These are phyloP conservation scores for Backusella australiensis DNA, from an alignment of 192 early-diverging fungal species.

Conservation along the genomic window DNA sequence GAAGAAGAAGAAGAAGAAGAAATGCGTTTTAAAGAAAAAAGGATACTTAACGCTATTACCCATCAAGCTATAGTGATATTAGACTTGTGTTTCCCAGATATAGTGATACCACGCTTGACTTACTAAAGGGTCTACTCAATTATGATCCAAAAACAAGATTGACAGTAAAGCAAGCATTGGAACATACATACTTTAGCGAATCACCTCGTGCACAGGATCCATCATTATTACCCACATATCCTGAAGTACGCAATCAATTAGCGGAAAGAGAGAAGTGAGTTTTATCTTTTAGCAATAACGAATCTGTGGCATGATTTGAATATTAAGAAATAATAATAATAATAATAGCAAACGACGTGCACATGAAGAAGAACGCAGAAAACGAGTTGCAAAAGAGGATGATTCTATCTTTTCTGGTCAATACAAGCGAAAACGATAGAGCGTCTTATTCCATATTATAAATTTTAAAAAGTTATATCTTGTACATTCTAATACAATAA, in stretches of 20 bases:
- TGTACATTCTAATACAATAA: background rate
- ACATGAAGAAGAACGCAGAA: slow-evolving; percentile 33
- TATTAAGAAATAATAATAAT: background rate
- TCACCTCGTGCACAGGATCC: slow-evolving; percentile 55
- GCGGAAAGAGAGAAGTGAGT: slow-evolving; percentile 38
- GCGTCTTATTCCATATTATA: background rate
- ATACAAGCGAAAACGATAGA: background rate
- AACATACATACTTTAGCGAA: slow-evolving; percentile 76
- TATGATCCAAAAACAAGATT: slow-evolving; percentile 72
- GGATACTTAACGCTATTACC: background rate
- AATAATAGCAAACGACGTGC: slow-evolving; percentile 19
- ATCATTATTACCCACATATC: slow-evolving; percentile 52
- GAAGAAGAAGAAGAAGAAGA: slow-evolving; percentile 4
- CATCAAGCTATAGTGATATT: slow-evolving; percentile 55
- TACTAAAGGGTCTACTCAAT: slow-evolving; percentile 69
- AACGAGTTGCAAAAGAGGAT: slow-evolving; percentile 18
- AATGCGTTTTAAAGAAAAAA: background rate
- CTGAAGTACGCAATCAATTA: slow-evolving; percentile 50
- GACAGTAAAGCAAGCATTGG: slow-evolving; percentile 61
- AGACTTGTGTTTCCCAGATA: slow-evolving; percentile 51
- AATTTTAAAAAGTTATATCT: background rate
- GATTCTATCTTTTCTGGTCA: slow-evolving; percentile 5
- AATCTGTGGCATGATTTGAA: background rate
- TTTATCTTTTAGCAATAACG: background rate
- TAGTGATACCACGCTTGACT: slow-evolving; percentile 49